These are phyloP conservation scores for Metschnikowia amazonensis DNA, from an alignment of 805 yeast species.

Conservation along the genomic window DNA sequence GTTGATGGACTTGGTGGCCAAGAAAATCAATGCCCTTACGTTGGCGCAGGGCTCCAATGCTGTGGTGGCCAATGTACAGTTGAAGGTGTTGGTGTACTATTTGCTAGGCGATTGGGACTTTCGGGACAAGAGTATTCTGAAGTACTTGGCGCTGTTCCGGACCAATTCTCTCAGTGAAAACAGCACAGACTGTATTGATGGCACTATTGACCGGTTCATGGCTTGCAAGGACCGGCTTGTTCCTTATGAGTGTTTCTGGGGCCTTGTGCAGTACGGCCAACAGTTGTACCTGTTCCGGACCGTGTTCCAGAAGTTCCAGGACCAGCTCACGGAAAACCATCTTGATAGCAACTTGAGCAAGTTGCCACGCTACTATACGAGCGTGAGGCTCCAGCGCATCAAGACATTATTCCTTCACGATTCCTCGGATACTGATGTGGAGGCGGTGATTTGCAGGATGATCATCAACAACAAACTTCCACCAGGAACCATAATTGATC, in stretches of 20 bases:
- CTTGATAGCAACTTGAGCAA: constrained; percentile 31
- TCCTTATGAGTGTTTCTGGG: constrained; percentile 15
- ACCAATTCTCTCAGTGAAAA: too few species aligned
- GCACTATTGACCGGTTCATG: constrained; percentile 6
- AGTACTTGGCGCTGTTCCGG: constrained; percentile 15
- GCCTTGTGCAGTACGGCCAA: constrained; percentile 11
- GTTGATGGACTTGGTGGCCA: constrained; percentile 30
- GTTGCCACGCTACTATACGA: constrained; percentile 28
- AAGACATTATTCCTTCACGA: constrained; percentile 18
- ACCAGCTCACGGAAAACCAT: constrained; percentile 21
- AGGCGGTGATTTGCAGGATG: constrained; percentile 32
- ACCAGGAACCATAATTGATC: constrained; percentile 31
- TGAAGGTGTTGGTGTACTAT: constrained; percentile 30
- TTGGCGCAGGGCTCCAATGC: background rate
- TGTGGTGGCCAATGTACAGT: constrained; percentile 15
- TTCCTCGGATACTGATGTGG: constrained; percentile 18
- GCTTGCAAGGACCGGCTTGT: constrained; percentile 15
- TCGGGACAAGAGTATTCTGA: constrained; percentile 25
- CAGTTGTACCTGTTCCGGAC: constrained; percentile 7
- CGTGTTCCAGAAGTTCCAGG: constrained; percentile 2
- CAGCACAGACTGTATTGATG: too few species aligned
- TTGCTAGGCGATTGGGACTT: constrained; percentile 34
- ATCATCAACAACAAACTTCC: constrained; percentile 32
- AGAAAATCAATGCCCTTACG: constrained; percentile 22
- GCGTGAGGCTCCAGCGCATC: constrained; percentile 23